Conservation (phyloP, 2,329 filamentous ascomycete genomes). For the Microdochium nivale region DNA sequence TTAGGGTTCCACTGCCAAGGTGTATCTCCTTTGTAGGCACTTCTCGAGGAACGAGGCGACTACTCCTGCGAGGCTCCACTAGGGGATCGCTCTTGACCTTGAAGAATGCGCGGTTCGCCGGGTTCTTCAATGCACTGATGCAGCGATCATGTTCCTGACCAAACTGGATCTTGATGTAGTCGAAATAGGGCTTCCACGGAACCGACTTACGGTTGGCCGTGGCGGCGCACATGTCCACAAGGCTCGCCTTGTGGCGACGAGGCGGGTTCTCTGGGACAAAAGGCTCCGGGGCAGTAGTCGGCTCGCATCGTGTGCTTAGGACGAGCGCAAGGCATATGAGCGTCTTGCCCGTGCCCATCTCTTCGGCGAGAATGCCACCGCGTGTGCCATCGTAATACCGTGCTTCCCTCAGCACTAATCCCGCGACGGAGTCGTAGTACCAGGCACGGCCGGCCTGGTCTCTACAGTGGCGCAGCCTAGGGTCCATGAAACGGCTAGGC, state of each 20-base stretch:
- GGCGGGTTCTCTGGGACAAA: constrained; percentile 32
- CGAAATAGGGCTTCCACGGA: constrained; percentile 62
- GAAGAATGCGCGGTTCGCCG: constrained; percentile 50
- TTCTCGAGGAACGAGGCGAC: constrained; percentile 22
- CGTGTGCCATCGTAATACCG: constrained; percentile 63
- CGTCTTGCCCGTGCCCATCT: constrained; percentile 81
- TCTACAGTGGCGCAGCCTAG: constrained; percentile 51
- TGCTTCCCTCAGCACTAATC: constrained; percentile 55
- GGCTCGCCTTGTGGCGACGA: constrained; percentile 41
- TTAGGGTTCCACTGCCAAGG: constrained; percentile 61
- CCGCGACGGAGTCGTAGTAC: constrained; percentile 62
- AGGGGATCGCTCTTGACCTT: constrained; percentile 30
- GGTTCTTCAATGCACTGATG: constrained; percentile 39
- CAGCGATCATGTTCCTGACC: constrained; percentile 47
- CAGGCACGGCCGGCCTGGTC: constrained; percentile 56
- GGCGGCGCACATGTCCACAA: constrained; percentile 70
- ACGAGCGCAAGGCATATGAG: constrained; percentile 75
- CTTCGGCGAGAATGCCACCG: constrained; percentile 73
- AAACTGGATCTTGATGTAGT: constrained; percentile 31
- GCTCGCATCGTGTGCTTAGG: constrained; percentile 63
- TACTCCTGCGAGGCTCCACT: constrained; percentile 27
- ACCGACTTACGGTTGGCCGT: constrained; percentile 56
- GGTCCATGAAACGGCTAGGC: constrained; percentile 59
- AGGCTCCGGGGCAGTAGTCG: constrained; percentile 55
- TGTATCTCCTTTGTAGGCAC: constrained; percentile 41